These are phyloP conservation scores for Saccharomyces paradoxus DNA, from an alignment of 805 yeast species.

Conservation along the genomic window DNA sequence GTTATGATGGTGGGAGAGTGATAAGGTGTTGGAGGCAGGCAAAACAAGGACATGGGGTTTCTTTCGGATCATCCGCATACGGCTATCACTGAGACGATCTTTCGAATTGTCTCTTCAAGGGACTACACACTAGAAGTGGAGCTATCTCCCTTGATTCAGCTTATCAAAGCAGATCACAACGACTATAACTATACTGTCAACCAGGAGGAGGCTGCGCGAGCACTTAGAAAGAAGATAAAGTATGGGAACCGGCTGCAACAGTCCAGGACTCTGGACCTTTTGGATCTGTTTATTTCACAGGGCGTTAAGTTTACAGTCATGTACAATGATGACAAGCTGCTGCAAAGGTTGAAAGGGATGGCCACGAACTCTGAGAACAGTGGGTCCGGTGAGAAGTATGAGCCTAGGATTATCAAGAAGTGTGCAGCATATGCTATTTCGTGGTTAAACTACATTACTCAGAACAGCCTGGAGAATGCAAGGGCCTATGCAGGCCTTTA, in stretches of 20 bases:
- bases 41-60: conserved; percentile 40
- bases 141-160: conserved; percentile 28
- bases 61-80: conserved; percentile 57
- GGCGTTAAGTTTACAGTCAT: conserved; percentile 34
- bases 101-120: conserved; percentile 37
- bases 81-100: conserved; percentile 57
- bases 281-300: conserved; percentile 46
- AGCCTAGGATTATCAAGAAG: conserved; percentile 36
- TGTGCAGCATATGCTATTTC: conserved; percentile 43
- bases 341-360: conserved; percentile 47
- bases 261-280: conserved; percentile 52
- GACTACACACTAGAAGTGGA: conserved; percentile 30
- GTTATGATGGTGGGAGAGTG: background rate
- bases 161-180: conserved; percentile 18
- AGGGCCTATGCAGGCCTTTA: conserved; percentile 18
- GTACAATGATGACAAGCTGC: conserved; percentile 60
- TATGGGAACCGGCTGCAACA: conserved; percentile 68
- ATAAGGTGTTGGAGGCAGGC: background rate
- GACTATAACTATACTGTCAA: conserved; percentile 19
- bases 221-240: conserved; percentile 79
- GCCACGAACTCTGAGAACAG: conserved; percentile 13
- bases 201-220: conserved; percentile 79
- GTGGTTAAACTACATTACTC: conserved; percentile 58
- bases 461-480: conserved; percentile 4
- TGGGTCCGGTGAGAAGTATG: conserved; percentile 33